Evolutionary conservation across 2,329 filamentous ascomycete genomes (phyloP).

Genomic region (Colletotrichum horii): DNA sequence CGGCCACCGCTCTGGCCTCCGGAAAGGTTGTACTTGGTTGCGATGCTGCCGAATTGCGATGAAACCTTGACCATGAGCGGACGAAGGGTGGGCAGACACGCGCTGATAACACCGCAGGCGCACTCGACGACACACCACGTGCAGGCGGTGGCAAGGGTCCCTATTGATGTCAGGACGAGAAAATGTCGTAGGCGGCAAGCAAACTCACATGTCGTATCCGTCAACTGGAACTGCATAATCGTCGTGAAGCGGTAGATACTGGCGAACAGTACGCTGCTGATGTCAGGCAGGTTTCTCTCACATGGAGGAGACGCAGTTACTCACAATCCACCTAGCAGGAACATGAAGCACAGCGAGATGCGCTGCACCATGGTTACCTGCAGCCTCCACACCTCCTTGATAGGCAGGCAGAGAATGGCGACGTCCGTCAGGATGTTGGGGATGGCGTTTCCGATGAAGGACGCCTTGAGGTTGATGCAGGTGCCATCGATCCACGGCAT

Average conservation of each 20-base stretch:
- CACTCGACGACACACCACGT: slow-evolving; percentile 38
- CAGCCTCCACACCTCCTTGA: slow-evolving; percentile 32
- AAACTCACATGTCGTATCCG: slow-evolving; percentile 26
- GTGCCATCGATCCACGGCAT: slow-evolving; percentile 33
- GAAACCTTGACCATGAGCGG: slow-evolving; percentile 25
- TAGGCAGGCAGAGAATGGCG: slow-evolving; percentile 32
- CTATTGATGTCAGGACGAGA: neutral
- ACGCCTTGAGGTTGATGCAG: slow-evolving; percentile 43
- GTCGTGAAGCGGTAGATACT: slow-evolving; percentile 31
- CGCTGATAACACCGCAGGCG: slow-evolving; percentile 42
- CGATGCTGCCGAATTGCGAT: slow-evolving; percentile 10
- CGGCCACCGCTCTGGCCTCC: slow-evolving; percentile 5
- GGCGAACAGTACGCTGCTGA: neutral
- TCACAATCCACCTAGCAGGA: slow-evolving; percentile 38
- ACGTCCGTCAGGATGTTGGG: slow-evolving; percentile 45
- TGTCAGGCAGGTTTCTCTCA: neutral
- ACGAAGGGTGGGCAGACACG: slow-evolving; percentile 48
- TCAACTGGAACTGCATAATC: slow-evolving; percentile 30
- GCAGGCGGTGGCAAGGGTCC: slow-evolving; percentile 31
- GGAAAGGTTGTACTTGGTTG: slow-evolving; percentile 12
- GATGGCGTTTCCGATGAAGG: slow-evolving; percentile 48
- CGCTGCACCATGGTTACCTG: slow-evolving; percentile 27
- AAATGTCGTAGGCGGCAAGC: no score
- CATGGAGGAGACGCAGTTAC: neutral
- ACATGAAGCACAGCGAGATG: slow-evolving; percentile 30